Base-by-base conservation (phyloP, 768 basidiomycete genomes). In the Boletales sp. region DNA sequence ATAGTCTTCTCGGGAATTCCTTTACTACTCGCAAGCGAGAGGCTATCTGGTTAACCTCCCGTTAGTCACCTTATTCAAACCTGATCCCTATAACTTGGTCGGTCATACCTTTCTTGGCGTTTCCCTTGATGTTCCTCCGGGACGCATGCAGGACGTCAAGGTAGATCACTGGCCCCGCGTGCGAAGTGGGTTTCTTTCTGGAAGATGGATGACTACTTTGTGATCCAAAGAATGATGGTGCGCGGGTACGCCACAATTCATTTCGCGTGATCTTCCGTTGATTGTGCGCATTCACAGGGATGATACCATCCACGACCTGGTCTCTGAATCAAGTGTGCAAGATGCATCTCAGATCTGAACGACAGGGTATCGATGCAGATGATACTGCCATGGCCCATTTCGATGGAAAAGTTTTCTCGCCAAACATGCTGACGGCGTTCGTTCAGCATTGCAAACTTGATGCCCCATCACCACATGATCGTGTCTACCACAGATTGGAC, bases 271-370 rank as follows among this genome's bases (percentile, higher is more conserved):
- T 2, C 15, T 10, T 40, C 14, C 38, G 13, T 12, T 44, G 8
- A 56, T 56, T 3, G 2, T 7, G 8, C 51, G 10, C 2, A 8
- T 19, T n/a, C 12, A 17, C 59, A 95, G 93, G 86, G 89, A 95
- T 97, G 92, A 98, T 99, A 64, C 72, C 86, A 1, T 98, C 97
- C 4, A 97, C 93, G 5, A 98, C 97, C 1, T 99, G 97, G 97
- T 95, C 94, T 3, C 72, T 98, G 46, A 92, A 90, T 9, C 95
- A 99, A 69, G 97, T 99, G 94, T 94, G 90, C 71, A 80, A 77
- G 54, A 89, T 92, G 1, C 88, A 95, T 65, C 81, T 99, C 54
- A 86, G 86, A 54, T 80, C 81, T 51, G 85, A 87, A 45, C 76
- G 97, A 36, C 87, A 97, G 63, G 97, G 98, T 55, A 93, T 97